Conservation (phyloP, 192 early-diverging fungal genomes). For the Pilaira anomala region DNA sequence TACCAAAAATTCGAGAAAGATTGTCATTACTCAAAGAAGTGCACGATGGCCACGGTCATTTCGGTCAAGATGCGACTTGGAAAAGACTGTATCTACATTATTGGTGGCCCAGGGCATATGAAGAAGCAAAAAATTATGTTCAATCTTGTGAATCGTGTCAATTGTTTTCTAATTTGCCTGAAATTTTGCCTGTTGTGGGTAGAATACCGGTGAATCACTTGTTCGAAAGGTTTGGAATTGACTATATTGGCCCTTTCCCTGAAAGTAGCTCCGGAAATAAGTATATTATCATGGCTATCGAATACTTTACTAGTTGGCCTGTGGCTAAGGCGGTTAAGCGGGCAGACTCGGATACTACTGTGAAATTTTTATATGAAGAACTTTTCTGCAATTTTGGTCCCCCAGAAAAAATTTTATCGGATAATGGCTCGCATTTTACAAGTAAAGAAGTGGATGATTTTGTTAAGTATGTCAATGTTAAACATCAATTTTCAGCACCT, state of each 20-base stretch:
- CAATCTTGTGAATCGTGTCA: background rate
- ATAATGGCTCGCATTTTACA: background rate
- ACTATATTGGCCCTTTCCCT: background rate
- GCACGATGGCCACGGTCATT: too few species aligned
- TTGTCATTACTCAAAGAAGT: too few species aligned
- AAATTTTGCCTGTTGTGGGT: too few species aligned
- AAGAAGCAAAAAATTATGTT: too few species aligned
- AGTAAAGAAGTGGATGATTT: background rate
- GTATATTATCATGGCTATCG: too few species aligned
- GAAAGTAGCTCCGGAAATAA: too few species aligned
- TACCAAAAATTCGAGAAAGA: too few species aligned
- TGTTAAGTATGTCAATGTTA: background rate
- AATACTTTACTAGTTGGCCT: background rate
- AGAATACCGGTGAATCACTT: background rate
- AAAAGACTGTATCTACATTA: too few species aligned
- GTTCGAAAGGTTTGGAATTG: background rate
- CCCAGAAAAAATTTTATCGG: background rate
- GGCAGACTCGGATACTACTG: background rate
- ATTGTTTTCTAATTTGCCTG: background rate
- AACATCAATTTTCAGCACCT: background rate
- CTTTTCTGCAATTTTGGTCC: background rate
- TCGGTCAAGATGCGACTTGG: too few species aligned
- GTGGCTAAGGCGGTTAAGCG: background rate
- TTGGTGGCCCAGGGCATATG: too few species aligned
- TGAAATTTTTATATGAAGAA: background rate